phyloP scores from a whole-genome alignment of 306 rosid genomes.

The Alnus glutinosa region DNA sequence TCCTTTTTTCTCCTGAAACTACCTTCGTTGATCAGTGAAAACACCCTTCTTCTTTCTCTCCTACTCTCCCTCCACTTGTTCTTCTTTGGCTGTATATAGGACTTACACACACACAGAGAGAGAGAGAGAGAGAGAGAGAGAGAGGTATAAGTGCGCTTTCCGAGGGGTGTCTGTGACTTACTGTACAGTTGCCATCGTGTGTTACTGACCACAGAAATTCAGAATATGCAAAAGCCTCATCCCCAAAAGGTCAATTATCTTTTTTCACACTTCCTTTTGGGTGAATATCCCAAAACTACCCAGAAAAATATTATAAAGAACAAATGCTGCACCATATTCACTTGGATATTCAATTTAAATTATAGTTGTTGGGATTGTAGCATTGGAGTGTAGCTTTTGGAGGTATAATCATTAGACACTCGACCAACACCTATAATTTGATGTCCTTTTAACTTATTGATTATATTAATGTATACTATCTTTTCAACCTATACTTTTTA shows the following conservation, averaged over 20 bases:
- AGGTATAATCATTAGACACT: not conserved
- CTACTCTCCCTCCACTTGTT: conserved; percentile 17
- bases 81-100: conserved; percentile 29
- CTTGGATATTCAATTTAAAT: no score
- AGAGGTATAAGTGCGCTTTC: conserved; percentile 40
- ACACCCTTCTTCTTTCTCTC: conserved; percentile 28
- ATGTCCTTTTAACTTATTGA: not conserved
- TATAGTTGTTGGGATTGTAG: no score
- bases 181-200: conserved; percentile 41
- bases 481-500: not conserved
- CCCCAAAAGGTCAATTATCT: conserved; percentile 27
- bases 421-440: not conserved
- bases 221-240: conserved; percentile 34
- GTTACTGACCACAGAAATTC: conserved; percentile 69
- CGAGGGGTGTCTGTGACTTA: conserved; percentile 41
- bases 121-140: conserved; percentile 17
- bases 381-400: not conserved
- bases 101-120: not conserved
- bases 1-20: conserved; percentile 2
- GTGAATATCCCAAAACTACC: conserved; percentile 27
- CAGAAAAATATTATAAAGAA: conserved; percentile 1
- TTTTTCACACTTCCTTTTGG: conserved; percentile 24
- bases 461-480: not conserved
- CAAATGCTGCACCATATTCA: not conserved
- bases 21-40: conserved; percentile 40